Percentiles rank a stretch among this genome's conserved stretches.
Evolutionary conservation across 768 basidiomycete genomes (phyloP).

Genomic region (Pleurotus pulmonarius): DNA sequence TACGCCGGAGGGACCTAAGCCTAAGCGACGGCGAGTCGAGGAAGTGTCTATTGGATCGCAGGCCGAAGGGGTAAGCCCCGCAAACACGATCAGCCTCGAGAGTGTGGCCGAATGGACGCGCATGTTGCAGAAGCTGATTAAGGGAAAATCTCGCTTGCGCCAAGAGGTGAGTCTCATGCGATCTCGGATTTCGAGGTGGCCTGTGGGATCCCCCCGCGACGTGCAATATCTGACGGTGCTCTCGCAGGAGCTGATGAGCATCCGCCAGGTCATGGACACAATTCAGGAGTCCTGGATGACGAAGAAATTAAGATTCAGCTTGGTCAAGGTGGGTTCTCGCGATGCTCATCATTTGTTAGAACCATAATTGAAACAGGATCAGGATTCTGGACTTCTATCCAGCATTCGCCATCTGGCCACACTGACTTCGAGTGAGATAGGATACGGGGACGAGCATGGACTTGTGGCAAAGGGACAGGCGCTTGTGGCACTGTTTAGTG

Average conservation of each 20-base stretch:
- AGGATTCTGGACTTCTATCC: neutral
- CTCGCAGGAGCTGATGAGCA: constrained; percentile 1
- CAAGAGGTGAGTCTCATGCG: constrained; percentile 9
- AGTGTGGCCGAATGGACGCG: constrained; percentile 3
- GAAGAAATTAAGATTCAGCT: constrained; percentile 1
- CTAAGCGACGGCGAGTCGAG: too few species aligned
- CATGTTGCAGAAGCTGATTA: constrained; percentile 12
- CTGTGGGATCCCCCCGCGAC: neutral
- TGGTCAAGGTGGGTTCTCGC: constrained; percentile 7
- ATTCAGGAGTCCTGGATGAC: neutral
- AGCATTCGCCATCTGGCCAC: constrained; percentile 1
- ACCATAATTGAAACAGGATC: neutral
- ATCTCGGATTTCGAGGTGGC: neutral
- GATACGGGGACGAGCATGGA: constrained; percentile 5
- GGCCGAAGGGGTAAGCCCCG: neutral
- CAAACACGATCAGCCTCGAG: neutral
- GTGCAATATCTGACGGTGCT: too few species aligned
- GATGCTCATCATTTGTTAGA: neutral
- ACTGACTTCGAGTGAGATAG: constrained; percentile 4
- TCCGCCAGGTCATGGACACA: constrained; percentile 6
- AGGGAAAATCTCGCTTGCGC: constrained; percentile 10
- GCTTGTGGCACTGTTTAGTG: neutral
- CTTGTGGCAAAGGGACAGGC: neutral
- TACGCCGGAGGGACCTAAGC: too few species aligned
- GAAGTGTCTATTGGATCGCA: too few species aligned